Conservation (phyloP, 495 filamentous ascomycete genomes). For the Neurospora cerealis region DNA sequence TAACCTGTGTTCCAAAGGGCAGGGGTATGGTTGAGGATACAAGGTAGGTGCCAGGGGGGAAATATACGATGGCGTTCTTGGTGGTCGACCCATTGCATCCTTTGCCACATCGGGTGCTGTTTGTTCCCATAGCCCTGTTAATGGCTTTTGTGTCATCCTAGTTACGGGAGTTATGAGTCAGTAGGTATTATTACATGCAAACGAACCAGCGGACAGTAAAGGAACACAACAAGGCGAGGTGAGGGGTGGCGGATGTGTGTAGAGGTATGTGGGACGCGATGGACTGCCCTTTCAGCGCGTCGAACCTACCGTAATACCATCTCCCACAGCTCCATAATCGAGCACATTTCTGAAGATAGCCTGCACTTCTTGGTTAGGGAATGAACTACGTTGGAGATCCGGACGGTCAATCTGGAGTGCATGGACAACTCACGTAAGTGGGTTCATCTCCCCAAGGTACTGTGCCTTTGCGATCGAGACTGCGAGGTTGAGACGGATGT, state of each 20-base stretch:
- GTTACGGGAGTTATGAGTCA: too few species aligned
- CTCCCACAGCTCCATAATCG: conserved; percentile 50
- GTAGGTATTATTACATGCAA: too few species aligned
- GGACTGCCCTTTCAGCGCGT: neutral
- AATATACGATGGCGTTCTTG: conserved; percentile 61
- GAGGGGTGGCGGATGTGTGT: neutral
- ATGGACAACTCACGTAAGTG: conserved; percentile 26
- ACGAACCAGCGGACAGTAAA: too few species aligned
- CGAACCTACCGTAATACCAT: conserved; percentile 44
- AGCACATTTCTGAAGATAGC: conserved; percentile 69
- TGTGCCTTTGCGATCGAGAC: conserved; percentile 55
- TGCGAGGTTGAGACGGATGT: neutral
- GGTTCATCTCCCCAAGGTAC: conserved; percentile 47
- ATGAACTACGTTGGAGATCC: neutral
- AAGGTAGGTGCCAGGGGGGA: conserved; percentile 62
- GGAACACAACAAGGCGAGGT: neutral
- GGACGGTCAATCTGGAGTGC: neutral
- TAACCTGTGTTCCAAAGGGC: conserved; percentile 63
- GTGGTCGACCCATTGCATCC: conserved; percentile 68
- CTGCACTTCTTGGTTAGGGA: conserved; percentile 27
- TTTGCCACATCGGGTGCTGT: conserved; percentile 60
- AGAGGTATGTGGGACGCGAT: neutral
- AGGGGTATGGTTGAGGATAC: conserved; percentile 52
- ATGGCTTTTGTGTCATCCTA: conserved; percentile 71
- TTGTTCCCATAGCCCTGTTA: conserved; percentile 57